A percentile compares a stretch with the other conserved stretches of the same genome.
These are phyloP conservation scores for Syzygium oleosum DNA, from an alignment of 345 rosid genomes.

Conservation along the genomic window DNA sequence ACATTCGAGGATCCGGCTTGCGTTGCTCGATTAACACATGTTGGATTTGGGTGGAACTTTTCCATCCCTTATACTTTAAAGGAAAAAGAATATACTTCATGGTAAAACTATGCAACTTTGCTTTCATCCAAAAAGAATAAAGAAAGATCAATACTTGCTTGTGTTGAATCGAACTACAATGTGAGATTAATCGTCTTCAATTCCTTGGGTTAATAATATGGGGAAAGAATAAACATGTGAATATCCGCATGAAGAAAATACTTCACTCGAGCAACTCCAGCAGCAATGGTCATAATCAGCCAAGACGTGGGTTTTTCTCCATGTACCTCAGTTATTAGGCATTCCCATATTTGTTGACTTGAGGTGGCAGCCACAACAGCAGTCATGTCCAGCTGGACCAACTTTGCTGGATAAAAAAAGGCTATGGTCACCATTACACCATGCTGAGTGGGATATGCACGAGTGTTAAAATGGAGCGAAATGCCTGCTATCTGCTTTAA, in stretches of 20 bases:
- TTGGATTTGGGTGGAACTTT: neutral
- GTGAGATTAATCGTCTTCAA: neutral
- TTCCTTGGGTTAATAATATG: neutral
- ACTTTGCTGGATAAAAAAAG: neutral
- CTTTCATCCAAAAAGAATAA: neutral
- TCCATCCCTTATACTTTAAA: neutral
- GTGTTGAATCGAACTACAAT: neutral
- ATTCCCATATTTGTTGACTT: neutral
- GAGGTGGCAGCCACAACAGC: neutral
- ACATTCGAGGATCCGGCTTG: neutral
- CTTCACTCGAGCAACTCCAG: neutral
- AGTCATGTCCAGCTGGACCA: neutral
- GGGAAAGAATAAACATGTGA: neutral
- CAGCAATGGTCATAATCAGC: neutral
- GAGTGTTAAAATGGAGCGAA: neutral
- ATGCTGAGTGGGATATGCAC: neutral
- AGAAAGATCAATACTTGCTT: neutral
- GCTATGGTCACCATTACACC: neutral
- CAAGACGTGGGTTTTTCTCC: neutral
- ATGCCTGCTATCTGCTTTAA: neutral
- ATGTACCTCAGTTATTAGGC: neutral
- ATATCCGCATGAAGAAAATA: neutral
- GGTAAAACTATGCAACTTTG: neutral
- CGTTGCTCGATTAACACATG: neutral
- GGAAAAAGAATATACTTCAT: neutral